Evolutionary conservation across 495 filamentous ascomycete genomes (phyloP).

Genomic region (Niebla homalea): DNA sequence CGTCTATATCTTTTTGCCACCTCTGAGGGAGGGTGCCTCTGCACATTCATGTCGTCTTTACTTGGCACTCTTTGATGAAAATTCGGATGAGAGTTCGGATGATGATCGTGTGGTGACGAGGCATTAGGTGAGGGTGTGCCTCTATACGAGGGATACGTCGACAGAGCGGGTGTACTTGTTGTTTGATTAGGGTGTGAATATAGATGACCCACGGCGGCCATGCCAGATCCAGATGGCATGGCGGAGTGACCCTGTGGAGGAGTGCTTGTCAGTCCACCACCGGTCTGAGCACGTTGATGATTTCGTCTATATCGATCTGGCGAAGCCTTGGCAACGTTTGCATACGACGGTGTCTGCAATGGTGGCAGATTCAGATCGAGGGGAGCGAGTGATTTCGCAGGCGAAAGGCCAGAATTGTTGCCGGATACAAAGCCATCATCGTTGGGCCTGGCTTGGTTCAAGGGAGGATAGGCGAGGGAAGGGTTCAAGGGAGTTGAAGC

Average conservation of each 20-base stretch:
- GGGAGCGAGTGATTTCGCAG: conserved; percentile 36
- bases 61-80: conserved; percentile 18
- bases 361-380: conserved; percentile 35
- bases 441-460: conserved; percentile 27
- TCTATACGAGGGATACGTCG: conserved; percentile 15
- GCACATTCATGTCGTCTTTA: conserved; percentile 41
- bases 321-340: conserved; percentile 37
- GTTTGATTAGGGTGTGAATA: conserved; percentile 23
- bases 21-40: conserved; percentile 34
- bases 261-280: conserved; percentile 9
- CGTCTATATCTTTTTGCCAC: conserved; percentile 64
- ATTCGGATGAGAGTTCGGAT: neutral
- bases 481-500: conserved; percentile 40
- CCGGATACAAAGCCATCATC: conserved; percentile 35
- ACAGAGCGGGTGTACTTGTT: conserved; percentile 18
- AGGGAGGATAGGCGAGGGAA: conserved; percentile 23
- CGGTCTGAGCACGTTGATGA: conserved; percentile 35
- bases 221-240: conserved; percentile 30
- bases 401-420: conserved; percentile 24
- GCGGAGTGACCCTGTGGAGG: conserved; percentile 20
- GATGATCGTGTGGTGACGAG: neutral
- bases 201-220: conserved; percentile 28
- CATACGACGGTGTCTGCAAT: conserved; percentile 22
- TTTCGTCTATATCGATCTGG: conserved; percentile 56
- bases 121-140: conserved; percentile 11